phyloP scores from a whole-genome alignment of 305 asterid genomes.

The Euphrasia arctica region DNA sequence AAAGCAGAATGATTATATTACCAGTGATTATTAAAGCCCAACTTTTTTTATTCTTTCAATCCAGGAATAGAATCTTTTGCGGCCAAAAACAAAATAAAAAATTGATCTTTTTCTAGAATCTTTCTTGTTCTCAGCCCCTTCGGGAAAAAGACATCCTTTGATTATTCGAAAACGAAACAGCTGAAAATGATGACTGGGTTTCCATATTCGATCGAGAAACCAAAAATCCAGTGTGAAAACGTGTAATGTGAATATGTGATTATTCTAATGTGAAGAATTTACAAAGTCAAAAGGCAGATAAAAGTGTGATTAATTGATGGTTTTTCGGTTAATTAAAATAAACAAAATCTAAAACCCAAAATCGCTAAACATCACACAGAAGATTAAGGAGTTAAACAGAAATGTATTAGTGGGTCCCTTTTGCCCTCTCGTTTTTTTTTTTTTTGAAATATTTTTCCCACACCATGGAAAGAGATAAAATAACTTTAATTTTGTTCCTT shows the following conservation, averaged over 20 bases:
- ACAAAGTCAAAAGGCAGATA: background rate
- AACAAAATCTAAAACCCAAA: too few relatives aligned
- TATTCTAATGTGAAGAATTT: background rate
- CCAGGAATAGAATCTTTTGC: background rate
- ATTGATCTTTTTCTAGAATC: background rate
- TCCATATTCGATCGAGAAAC: background rate
- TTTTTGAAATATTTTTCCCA: too few relatives aligned
- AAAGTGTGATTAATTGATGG: background rate
- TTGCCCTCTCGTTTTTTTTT: background rate
- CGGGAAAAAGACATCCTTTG: background rate
- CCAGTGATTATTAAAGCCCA: background rate
- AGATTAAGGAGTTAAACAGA: background rate
- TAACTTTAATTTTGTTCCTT: background rate
- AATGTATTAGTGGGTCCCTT: background rate
- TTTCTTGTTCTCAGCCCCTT: background rate
- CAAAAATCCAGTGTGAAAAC: background rate
- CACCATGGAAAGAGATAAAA: background rate
- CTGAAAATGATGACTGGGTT: background rate
- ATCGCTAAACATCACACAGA: too few relatives aligned
- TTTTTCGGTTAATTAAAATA: too few relatives aligned
- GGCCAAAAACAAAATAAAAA: background rate
- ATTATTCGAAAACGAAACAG: background rate
- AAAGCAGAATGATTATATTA: background rate
- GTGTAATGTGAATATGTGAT: background rate
- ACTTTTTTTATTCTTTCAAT: background rate